phyloP scores from a whole-genome alignment of 1,284 basidiomycete genomes.

The Heterobasidion annosum region DNA sequence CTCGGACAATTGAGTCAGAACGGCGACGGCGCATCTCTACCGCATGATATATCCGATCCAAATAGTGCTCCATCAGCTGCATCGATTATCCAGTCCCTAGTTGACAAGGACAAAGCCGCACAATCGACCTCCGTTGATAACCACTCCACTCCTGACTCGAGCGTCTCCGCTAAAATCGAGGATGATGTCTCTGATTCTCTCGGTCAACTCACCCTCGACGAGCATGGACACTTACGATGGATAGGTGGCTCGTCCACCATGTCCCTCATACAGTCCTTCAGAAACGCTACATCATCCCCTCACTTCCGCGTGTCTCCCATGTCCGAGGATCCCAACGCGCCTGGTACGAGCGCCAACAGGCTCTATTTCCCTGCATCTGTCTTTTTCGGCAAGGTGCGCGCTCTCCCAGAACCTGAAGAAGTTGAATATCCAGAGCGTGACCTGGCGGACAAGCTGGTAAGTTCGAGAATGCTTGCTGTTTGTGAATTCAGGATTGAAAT shows the following conservation, averaged over 20 bases:
- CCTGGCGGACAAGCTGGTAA: slow-evolving; percentile 73
- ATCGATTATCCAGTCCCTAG: slow-evolving; percentile 17
- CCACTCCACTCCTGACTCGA: slow-evolving; percentile 23
- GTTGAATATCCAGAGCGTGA: slow-evolving; percentile 81
- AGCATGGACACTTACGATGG: slow-evolving; percentile 87
- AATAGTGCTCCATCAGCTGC: slow-evolving; percentile 8
- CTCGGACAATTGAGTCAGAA: slow-evolving; percentile 56
- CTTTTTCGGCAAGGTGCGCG: slow-evolving; percentile 80
- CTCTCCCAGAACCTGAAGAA: slow-evolving; percentile 76
- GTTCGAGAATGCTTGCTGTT: slow-evolving; percentile 8
- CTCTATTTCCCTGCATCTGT: slow-evolving; percentile 84
- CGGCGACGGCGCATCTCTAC: slow-evolving; percentile 15
- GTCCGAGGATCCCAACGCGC: slow-evolving; percentile 71
- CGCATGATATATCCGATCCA: slow-evolving; percentile 13
- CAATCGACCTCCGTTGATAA: slow-evolving; percentile 21
- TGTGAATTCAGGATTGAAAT: no score
- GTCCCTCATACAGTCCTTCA: slow-evolving; percentile 85
- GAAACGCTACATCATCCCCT: slow-evolving; percentile 62
- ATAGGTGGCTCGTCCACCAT: slow-evolving; percentile 87
- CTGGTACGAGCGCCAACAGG: slow-evolving; percentile 43
- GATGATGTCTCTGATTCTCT: slow-evolving; percentile 72
- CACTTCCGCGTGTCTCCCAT: slow-evolving; percentile 71
- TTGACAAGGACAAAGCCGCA: slow-evolving; percentile 17
- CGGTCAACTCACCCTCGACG: slow-evolving; percentile 81
- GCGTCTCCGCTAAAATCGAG: slow-evolving; percentile 46